phyloP scores from a whole-genome alignment of 106 monocot species.

The Vanilla planifolia region DNA sequence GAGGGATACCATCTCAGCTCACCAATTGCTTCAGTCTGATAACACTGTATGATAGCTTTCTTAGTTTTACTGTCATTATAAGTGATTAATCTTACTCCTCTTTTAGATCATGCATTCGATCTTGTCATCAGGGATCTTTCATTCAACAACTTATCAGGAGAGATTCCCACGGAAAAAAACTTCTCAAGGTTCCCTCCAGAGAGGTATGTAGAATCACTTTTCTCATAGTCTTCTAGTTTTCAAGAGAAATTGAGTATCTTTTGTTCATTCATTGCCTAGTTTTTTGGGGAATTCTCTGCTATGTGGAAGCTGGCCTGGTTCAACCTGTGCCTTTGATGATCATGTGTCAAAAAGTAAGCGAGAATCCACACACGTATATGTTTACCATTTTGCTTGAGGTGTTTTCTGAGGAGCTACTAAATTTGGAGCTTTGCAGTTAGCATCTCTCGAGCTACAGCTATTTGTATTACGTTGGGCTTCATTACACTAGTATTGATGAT shows the following conservation, averaged over 20 bases:
- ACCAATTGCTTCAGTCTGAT: conserved; percentile 85
- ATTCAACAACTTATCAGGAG: conserved; percentile 89
- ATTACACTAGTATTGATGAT: conserved; percentile 39
- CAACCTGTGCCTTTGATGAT: conserved; percentile 25
- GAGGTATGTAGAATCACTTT: conserved; percentile 39
- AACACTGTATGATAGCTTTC: conserved; percentile 46
- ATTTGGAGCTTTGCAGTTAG: conserved; percentile 29
- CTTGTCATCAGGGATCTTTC: conserved; percentile 72
- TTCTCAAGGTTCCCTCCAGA: conserved; percentile 69
- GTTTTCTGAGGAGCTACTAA: neutral
- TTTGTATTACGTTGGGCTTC: conserved; percentile 60
- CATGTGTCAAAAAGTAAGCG: conserved; percentile 46
- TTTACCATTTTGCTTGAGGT: neutral
- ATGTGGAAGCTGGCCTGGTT: conserved; percentile 42
- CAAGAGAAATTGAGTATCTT: neutral
- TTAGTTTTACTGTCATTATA: neutral
- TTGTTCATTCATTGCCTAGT: conserved; percentile 19
- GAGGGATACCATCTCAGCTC: conserved; percentile 70
- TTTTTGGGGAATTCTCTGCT: conserved; percentile 79
- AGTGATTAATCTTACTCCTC: neutral
- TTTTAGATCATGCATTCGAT: neutral
- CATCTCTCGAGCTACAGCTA: conserved; percentile 34
- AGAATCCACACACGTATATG: neutral
- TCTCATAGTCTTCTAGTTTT: neutral
- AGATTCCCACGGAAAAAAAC: conserved; percentile 56